A percentile compares a stretch with the other conserved stretches of the same genome.
Conservation (phyloP, 1,284 basidiomycete genomes). For the Vanrija sp. region DNA sequence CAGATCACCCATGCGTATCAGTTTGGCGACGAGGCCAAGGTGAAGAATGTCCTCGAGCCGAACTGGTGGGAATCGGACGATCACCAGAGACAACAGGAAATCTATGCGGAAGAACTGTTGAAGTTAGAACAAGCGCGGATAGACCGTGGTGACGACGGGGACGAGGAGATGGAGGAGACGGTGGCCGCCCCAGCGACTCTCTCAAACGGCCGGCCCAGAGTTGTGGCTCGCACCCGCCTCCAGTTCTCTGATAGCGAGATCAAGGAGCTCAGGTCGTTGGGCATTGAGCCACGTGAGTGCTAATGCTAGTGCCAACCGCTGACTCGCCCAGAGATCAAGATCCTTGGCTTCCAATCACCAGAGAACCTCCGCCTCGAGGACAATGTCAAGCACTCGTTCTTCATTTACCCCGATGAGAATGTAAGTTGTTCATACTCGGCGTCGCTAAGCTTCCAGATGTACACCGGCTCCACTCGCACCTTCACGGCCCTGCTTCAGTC, state of each 20-base stretch:
- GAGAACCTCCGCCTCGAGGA: conserved; percentile 72
- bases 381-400: conserved; percentile 85
- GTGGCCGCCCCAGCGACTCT: not conserved
- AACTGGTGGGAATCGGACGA: conserved; percentile 44
- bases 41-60: conserved; percentile 39
- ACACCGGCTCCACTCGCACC: conserved; percentile 83
- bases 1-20: conserved; percentile 45
- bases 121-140: conserved; percentile 21
- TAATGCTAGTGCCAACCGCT: not conserved
- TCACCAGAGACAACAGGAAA: conserved; percentile 20
- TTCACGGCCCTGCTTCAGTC: conserved; percentile 83
- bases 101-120: conserved; percentile 28
- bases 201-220: not conserved
- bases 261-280: conserved; percentile 70
- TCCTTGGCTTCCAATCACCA: conserved; percentile 87
- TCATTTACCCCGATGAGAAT: conserved; percentile 88
- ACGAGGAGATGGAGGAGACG: not conserved
- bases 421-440: conserved; percentile 49
- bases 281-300: conserved; percentile 60
- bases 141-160: no score
- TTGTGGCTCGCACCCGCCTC: conserved; percentile 30
- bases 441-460: conserved; percentile 38
- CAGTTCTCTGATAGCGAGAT: conserved; percentile 85
- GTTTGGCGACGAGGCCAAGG: conserved; percentile 41
- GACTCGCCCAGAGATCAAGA: conserved; percentile 57